Base-by-base conservation (phyloP, 1,284 basidiomycete species). In the Uromyces viciae-fabae region DNA sequence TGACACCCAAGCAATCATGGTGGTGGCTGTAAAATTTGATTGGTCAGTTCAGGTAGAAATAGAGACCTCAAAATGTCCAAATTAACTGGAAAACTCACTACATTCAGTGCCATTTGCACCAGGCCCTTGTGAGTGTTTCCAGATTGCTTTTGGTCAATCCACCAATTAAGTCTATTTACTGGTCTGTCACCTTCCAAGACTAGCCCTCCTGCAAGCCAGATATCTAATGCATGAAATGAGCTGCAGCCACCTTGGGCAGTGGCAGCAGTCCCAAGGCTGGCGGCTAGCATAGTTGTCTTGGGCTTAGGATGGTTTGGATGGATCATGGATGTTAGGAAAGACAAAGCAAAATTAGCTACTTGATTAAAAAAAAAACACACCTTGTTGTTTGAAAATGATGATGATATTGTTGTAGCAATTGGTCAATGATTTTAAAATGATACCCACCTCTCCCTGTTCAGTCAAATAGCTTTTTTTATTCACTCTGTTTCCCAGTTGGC, bases 101-200 rank as follows among this genome's bases (percentile, higher is more conserved):
- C 22, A n/a, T 68, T 42, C 31, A 68, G 64, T 3, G 40, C 64
- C 64, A 68, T 43, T 25, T 64, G 31, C 40, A 64, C 60, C 19
- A 64, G 60, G 60, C 60, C 60, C 60, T 38, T 38, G 28, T 64
- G 60, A 38, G 60, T 64, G 40, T 64, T 64, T 38, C 60, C 60
- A 38, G 60, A 31, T 38, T 19, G 33, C n/a, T 64, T 64, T 22
- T 49, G 46, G 11, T 49, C 11, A 11, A 49, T 49, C 46, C 46
- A 49, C 60, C 58, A 62, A 14, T 4, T 31, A 33, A 62, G 58
- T 8, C 28, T 25, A 62, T 62, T 62, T 33, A 62, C 58, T 33
- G 58, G 58, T 11, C 46, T 22, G 38, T 19, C 28, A 68, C 64
- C 38, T 25, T 68, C 31, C 22, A 68, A 42, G n/a, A 68, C 40